These are phyloP conservation scores for Massarina eburnea DNA, from an alignment of 2,329 filamentous ascomycete genomes.

Conservation along the genomic window DNA sequence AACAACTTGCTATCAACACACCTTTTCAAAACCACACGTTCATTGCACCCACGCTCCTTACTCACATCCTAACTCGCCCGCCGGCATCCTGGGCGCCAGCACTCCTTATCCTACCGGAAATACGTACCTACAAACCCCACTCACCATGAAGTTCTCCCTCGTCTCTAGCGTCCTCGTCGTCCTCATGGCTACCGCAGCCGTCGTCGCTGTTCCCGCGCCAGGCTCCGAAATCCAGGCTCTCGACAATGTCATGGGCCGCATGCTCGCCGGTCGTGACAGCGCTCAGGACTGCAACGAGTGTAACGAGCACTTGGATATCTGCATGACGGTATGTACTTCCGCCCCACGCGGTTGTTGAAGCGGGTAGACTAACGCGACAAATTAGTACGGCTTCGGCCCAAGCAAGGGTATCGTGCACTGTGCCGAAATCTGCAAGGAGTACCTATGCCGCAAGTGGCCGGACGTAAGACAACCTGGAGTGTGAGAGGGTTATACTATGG, in stretches of 20 bases:
- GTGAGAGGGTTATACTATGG: background rate
- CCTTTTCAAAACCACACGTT: no score
- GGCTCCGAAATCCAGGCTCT: background rate
- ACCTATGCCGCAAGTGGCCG: slow-evolving; percentile 7
- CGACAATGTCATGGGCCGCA: background rate
- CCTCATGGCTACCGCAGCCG: slow-evolving; percentile 1
- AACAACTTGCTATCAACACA: background rate
- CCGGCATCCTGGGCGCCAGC: background rate
- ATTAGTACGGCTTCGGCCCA: slow-evolving; percentile 4
- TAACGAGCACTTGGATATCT: slow-evolving; percentile 4
- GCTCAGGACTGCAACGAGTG: slow-evolving; percentile 5
- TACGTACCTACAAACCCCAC: background rate
- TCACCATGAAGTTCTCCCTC: slow-evolving; percentile 6
- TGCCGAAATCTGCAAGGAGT: slow-evolving; percentile 1
- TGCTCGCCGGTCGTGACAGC: slow-evolving; percentile 1
- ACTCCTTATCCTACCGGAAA: background rate
- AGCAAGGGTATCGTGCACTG: background rate
- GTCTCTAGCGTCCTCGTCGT: slow-evolving; percentile 2
- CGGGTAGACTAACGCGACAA: no score
- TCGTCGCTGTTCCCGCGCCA: background rate
- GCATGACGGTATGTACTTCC: slow-evolving; percentile 3
- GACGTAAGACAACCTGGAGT: slow-evolving; percentile 1
- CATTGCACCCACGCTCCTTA: background rate
- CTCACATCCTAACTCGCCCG: background rate
- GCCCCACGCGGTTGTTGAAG: no score